Evolutionary conservation across 768 basidiomycete genomes (phyloP), one percentile per base, ranked within the genome.

Genomic region (Phanerodontia chrysosporium): DNA sequence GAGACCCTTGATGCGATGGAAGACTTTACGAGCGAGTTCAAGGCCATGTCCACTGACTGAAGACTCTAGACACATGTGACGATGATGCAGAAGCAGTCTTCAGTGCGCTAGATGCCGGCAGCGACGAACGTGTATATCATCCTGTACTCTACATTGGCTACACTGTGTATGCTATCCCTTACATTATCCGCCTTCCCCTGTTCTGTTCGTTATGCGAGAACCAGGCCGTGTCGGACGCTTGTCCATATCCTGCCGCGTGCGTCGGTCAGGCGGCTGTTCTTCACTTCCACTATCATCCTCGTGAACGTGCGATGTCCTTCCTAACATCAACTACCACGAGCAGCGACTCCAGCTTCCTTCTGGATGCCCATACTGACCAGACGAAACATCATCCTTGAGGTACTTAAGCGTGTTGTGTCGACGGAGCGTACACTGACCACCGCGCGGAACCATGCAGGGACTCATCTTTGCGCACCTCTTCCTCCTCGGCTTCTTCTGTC

Each of bases 1-100:
- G 79, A 83, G 69, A 85, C 85, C 16, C 70, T 86, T 58, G 80
- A 83, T 69, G 82, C 83, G 18, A 82, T 87, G 78, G 80, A 83
- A 28, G 83, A 83, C 51, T 68, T 68, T 46, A 60, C 61, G 14
- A 55, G 46, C 3, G 61, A 64, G 55, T 68, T 66, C 32, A 59
- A 53, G 16, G 62, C 59, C 13, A 42, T 66, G 60, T 45, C 25
- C n/a, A 4, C 39, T 18, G 8, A 42, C n/a, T 8, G 48, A 25
- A 18, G 18, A 18, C 8, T 42, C n/a, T n/a, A n/a, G n/a, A n/a
- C n/a, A n/a, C n/a, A n/a, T n/a, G 39, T 18, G 39, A 42, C 39
- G 39, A 42, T 42, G 39, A 42, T 18, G 4, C 10, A 42, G 18
- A 42, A 4, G 6, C 18, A 35, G 39, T 12, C 8, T 42, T 18